Evolutionary conservation across 768 basidiomycete species (phyloP).

Genomic region (Dentipellis fragilis): DNA sequence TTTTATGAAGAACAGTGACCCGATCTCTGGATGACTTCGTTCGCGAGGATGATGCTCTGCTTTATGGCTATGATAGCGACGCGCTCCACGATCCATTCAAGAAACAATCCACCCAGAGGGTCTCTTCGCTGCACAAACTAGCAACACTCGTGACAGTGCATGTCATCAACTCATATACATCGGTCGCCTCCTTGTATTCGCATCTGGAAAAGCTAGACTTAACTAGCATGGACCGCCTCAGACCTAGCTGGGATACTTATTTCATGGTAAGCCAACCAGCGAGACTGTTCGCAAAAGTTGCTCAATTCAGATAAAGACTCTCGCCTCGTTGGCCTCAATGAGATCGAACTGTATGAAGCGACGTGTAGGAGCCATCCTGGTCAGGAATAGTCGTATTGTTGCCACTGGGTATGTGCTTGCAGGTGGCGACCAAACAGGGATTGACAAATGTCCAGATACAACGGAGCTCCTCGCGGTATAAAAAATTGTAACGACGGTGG

Average conservation of each 20-base stretch:
- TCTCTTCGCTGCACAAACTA: slow-evolving; percentile 16
- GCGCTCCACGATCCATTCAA: neutral
- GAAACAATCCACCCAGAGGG: neutral
- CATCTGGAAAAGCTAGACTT: slow-evolving; percentile 66
- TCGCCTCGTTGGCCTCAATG: slow-evolving; percentile 82
- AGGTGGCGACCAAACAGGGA: neutral
- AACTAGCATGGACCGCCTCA: slow-evolving; percentile 58
- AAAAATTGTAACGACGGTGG: slow-evolving; percentile 90
- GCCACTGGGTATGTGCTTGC: slow-evolving; percentile 57
- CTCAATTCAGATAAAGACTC: slow-evolving; percentile 39
- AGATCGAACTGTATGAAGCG: slow-evolving; percentile 97
- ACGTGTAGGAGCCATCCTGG: slow-evolving; percentile 88
- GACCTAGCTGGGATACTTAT: slow-evolving; percentile 92
- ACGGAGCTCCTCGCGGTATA: slow-evolving; percentile 89
- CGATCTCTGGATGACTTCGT: slow-evolving; percentile 66
- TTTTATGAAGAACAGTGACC: slow-evolving; percentile 3
- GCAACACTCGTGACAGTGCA: slow-evolving; percentile 49
- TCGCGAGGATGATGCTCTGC: slow-evolving; percentile 52
- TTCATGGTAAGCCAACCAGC: slow-evolving; percentile 65
- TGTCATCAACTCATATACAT: slow-evolving; percentile 54
- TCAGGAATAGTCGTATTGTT: slow-evolving; percentile 71
- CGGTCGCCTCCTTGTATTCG: slow-evolving; percentile 39
- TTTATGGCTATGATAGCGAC: slow-evolving; percentile 37
- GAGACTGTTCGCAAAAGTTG: neutral
- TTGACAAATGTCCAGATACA: slow-evolving; percentile 49